A percentile compares a stretch with the other conserved stretches of the same genome.
Conservation (phyloP, 2,329 filamentous ascomycete genomes). For the Ophiostoma sp. region DNA sequence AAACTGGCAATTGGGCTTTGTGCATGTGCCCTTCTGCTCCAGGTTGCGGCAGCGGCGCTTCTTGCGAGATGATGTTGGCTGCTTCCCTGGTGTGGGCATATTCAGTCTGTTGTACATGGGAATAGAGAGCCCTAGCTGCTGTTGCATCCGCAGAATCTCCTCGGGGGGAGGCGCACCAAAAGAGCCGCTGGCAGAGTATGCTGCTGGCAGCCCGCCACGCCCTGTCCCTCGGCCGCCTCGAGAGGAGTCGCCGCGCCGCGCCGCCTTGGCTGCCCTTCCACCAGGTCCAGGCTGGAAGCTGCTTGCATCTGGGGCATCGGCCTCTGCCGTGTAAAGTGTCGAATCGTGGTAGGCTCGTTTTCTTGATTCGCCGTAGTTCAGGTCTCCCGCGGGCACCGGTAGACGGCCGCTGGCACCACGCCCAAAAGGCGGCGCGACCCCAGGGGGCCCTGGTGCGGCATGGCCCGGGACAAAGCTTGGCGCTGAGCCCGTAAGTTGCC, state of each 20-base stretch:
- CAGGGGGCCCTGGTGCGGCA: not conserved
- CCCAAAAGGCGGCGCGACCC: not conserved
- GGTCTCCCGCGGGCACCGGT: not conserved
- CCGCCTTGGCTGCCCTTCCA: conserved; percentile 53
- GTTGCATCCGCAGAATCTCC: conserved; percentile 56
- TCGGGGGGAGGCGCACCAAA: conserved; percentile 45
- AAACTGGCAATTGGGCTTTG: conserved; percentile 61
- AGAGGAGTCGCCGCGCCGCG: conserved; percentile 46
- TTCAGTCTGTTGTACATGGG: conserved; percentile 27
- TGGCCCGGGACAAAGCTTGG: not conserved
- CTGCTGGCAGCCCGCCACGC: not conserved
- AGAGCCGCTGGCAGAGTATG: not conserved
- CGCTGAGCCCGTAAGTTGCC: not conserved
- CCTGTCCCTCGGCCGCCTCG: conserved; percentile 30
- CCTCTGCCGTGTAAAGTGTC: not conserved
- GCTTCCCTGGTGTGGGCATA: conserved; percentile 28
- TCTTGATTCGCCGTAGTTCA: conserved; percentile 29
- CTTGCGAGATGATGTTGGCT: conserved; percentile 31
- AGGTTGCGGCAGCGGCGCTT: conserved; percentile 61
- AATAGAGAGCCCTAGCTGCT: conserved; percentile 42
- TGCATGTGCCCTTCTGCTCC: conserved; percentile 66
- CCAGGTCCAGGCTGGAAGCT: conserved; percentile 29
- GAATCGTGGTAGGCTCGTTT: conserved; percentile 54
- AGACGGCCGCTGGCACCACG: not conserved
- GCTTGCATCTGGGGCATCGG: conserved; percentile 32